Evolutionary conservation across 2,329 filamentous ascomycete species (phyloP).

Genomic region (Penicillium sp.): DNA sequence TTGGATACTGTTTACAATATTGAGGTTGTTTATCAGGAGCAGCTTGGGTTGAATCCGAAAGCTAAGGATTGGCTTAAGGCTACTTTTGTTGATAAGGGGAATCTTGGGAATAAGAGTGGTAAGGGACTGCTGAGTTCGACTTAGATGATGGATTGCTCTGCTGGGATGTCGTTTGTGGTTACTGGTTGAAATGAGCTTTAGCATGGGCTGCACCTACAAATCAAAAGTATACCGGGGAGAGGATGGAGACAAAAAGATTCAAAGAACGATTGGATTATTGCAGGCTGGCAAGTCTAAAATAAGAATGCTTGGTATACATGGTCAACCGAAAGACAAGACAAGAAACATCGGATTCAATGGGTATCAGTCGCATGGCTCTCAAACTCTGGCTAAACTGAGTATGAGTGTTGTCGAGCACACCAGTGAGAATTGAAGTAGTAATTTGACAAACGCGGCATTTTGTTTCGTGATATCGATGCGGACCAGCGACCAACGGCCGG

Average conservation of each 20-base stretch:
- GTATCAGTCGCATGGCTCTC: too few species aligned
- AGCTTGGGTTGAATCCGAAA: constrained; percentile 7
- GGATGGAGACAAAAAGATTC: too few species aligned
- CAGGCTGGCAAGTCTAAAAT: background rate
- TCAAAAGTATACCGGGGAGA: too few species aligned
- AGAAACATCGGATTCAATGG: too few species aligned
- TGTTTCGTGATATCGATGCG: background rate
- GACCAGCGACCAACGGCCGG: background rate
- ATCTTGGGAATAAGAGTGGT: constrained; percentile 18
- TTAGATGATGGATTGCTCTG: too few species aligned
- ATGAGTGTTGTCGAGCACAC: too few species aligned
- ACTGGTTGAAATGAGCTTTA: too few species aligned
- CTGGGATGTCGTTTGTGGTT: too few species aligned
- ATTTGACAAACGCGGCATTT: background rate
- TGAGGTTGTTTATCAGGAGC: constrained; percentile 15
- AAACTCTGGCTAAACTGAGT: too few species aligned
- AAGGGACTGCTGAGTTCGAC: constrained; percentile 14
- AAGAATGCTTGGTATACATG: background rate
- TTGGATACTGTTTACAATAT: constrained; percentile 25
- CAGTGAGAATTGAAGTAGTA: too few species aligned
- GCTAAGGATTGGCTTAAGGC: constrained; percentile 20
- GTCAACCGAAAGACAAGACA: background rate
- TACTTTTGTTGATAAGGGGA: constrained; percentile 19
- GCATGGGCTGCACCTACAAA: too few species aligned
- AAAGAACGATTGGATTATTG: background rate